These are phyloP conservation scores for Usnea hakonensis DNA, from an alignment of 495 filamentous ascomycete species.

Conservation along the genomic window DNA sequence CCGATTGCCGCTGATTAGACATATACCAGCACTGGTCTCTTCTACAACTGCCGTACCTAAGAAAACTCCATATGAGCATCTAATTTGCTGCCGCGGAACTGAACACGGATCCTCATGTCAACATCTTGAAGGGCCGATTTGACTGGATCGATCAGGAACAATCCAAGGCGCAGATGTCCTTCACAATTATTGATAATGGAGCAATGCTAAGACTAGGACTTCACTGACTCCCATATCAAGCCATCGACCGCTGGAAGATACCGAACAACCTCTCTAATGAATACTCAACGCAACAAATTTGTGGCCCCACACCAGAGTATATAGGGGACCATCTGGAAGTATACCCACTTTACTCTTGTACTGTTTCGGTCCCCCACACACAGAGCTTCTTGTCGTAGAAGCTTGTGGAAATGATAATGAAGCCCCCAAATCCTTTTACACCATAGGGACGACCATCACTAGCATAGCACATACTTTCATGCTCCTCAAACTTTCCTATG, in stretches of 20 bases:
- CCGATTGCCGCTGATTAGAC: too few relatives aligned
- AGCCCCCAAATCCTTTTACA: constrained; percentile 4
- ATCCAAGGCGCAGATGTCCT: neutral
- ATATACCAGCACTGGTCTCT: neutral
- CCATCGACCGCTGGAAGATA: neutral
- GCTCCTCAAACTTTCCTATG: constrained; percentile 70
- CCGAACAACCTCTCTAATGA: neutral
- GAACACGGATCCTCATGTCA: neutral
- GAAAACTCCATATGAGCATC: neutral
- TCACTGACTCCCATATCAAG: neutral
- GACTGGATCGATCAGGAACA: neutral
- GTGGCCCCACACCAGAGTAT: neutral
- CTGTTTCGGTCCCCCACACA: constrained; percentile 50
- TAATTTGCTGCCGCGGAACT: neutral
- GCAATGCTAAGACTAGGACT: neutral
- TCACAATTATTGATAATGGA: neutral
- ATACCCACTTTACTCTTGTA: neutral
- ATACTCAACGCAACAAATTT: neutral
- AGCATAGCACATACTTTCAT: constrained; percentile 94
- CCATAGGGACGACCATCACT: constrained; percentile 54
- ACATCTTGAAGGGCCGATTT: neutral
- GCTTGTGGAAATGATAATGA: constrained; percentile 65
- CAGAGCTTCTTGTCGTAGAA: constrained; percentile 82
- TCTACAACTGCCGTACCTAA: neutral
- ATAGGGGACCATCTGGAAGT: neutral